A percentile compares a stretch with the other conserved stretches of the same genome.
These are phyloP conservation scores for Chiua sp. DNA, from an alignment of 1,284 basidiomycete species.

Conservation along the genomic window DNA sequence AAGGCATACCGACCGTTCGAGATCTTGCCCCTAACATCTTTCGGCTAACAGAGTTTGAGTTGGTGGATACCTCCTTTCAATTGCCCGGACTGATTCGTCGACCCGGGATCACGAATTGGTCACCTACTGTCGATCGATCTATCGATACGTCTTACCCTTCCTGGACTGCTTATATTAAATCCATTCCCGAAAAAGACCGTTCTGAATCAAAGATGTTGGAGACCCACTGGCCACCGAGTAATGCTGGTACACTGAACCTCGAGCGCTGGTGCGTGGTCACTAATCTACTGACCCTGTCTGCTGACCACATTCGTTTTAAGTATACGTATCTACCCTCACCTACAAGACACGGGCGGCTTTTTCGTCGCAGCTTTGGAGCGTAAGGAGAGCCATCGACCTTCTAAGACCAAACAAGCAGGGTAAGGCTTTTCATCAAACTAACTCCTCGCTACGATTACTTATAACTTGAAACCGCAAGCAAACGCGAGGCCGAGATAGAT, in stretches of 20 bases:
- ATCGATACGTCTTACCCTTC: slow-evolving; percentile 40
- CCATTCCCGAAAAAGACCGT: slow-evolving; percentile 53
- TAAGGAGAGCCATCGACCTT: slow-evolving; percentile 34
- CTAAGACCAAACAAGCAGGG: slow-evolving; percentile 25
- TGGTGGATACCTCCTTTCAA: slow-evolving; percentile 79
- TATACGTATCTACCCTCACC: slow-evolving; percentile 90
- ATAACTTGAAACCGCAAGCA: slow-evolving; percentile 37
- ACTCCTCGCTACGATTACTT: neutral
- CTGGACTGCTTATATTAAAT: slow-evolving; percentile 59
- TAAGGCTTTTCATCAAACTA: slow-evolving; percentile 16
- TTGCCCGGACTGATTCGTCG: slow-evolving; percentile 78
- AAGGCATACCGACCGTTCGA: neutral
- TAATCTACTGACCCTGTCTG: neutral
- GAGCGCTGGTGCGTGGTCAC: slow-evolving; percentile 65
- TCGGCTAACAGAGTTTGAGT: slow-evolving; percentile 63
- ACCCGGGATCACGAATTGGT: slow-evolving; percentile 81
- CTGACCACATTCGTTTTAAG: slow-evolving; percentile 44
- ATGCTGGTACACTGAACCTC: slow-evolving; percentile 64
- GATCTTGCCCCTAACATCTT: neutral
- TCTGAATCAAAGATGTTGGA: slow-evolving; percentile 63
- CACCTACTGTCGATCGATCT: slow-evolving; percentile 58
- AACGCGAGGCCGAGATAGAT: slow-evolving; percentile 51
- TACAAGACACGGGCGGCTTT: slow-evolving; percentile 98
- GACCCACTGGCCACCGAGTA: slow-evolving; percentile 83
- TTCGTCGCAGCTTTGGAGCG: slow-evolving; percentile 91